These are phyloP conservation scores for Synchytrium microbalum DNA, from an alignment of 371 early-diverging fungal species.

Conservation along the genomic window DNA sequence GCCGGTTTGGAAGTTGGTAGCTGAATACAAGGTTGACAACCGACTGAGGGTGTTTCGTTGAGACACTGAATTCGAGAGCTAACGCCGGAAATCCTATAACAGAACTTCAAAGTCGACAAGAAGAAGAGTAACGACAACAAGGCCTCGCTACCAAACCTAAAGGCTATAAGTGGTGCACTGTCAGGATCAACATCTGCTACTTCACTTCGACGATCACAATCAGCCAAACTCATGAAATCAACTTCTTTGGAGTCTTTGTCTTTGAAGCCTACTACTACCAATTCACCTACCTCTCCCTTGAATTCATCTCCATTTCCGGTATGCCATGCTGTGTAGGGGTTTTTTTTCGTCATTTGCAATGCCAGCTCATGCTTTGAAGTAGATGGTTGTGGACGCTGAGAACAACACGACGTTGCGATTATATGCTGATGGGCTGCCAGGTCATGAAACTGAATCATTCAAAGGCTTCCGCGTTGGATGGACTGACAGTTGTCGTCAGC, in stretches of 20 bases:
- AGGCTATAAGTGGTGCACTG: neutral
- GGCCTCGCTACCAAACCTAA: neutral
- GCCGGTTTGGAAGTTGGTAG: slow-evolving; percentile 44
- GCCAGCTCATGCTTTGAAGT: too few relatives aligned
- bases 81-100: slow-evolving; percentile 1
- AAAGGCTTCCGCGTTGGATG: slow-evolving; percentile 77
- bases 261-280: neutral
- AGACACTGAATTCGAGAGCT: neutral
- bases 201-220: neutral
- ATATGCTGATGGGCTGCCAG: slow-evolving; percentile 56
- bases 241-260: slow-evolving; percentile 12
- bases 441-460: slow-evolving; percentile 67
- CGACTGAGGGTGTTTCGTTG: neutral
- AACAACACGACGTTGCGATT: slow-evolving; percentile 58
- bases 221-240: neutral
- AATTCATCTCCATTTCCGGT: neutral
- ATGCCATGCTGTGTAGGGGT: too few relatives aligned
- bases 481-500: slow-evolving; percentile 77
- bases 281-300: neutral
- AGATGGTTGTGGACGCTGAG: neutral
- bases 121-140: slow-evolving; percentile 7
- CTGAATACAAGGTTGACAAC: slow-evolving; percentile 51
- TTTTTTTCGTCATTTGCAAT: too few relatives aligned
- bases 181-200: neutral
- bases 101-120: slow-evolving; percentile 11